Conservation (phyloP, 495 filamentous ascomycete species). For the Penicillium soppii region DNA sequence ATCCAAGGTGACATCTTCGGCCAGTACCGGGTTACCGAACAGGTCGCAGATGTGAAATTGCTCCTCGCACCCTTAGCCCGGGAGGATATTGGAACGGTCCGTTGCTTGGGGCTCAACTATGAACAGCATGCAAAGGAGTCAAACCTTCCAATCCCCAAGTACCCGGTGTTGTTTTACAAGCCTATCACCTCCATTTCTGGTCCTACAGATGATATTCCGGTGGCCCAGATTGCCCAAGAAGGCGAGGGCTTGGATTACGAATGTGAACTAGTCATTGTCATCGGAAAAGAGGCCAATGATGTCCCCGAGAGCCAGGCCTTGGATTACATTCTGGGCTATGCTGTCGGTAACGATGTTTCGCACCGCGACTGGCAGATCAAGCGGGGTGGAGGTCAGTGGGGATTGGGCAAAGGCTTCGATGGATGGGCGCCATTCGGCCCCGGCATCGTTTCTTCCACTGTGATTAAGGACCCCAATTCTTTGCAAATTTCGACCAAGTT, state of each 20-base stretch:
- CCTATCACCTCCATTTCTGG: slow-evolving; percentile 70
- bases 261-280: slow-evolving; percentile 77
- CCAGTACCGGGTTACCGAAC: slow-evolving; percentile 66
- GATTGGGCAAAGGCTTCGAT: slow-evolving; percentile 80
- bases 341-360: slow-evolving; percentile 79
- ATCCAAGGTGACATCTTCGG: slow-evolving; percentile 76
- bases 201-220: slow-evolving; percentile 67
- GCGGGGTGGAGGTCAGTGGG: slow-evolving; percentile 79
- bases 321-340: slow-evolving; percentile 76
- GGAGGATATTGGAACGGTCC: slow-evolving; percentile 69
- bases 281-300: slow-evolving; percentile 68
- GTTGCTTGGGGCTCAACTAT: slow-evolving; percentile 83
- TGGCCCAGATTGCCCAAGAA: slow-evolving; percentile 58
- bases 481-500: slow-evolving; percentile 66
- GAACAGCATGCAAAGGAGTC: slow-evolving; percentile 77
- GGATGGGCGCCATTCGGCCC: slow-evolving; percentile 88
- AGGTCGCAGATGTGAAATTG: slow-evolving; percentile 61
- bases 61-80: slow-evolving; percentile 70
- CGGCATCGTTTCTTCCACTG: slow-evolving; percentile 65
- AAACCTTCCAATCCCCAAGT: slow-evolving; percentile 71
- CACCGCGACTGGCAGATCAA: slow-evolving; percentile 84
- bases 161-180: slow-evolving; percentile 82
- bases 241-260: slow-evolving; percentile 75
- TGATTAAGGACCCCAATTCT: slow-evolving; percentile 69
- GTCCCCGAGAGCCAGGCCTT: slow-evolving; percentile 67